These are phyloP conservation scores for Meripilus lineatus DNA, from an alignment of 1,284 basidiomycete genomes.

Conservation along the genomic window DNA sequence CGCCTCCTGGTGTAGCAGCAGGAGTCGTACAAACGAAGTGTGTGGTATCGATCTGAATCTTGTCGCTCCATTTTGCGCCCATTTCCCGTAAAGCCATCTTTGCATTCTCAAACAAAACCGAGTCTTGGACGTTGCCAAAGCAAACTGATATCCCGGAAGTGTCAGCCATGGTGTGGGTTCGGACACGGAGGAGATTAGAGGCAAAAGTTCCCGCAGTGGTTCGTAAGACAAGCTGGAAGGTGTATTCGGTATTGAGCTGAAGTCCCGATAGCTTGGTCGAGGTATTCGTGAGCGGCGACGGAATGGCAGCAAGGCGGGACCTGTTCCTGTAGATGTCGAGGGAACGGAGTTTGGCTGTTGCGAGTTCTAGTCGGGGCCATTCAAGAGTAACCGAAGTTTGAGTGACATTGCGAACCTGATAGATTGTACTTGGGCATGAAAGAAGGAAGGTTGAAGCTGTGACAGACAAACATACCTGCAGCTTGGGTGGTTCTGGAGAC, in stretches of 20 bases:
- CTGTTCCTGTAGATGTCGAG: conserved; percentile 91
- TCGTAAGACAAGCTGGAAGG: conserved; percentile 87
- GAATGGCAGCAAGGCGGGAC: conserved; percentile 81
- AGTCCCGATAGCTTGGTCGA: conserved; percentile 90
- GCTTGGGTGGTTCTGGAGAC: conserved; percentile 68
- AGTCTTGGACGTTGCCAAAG: conserved; percentile 84
- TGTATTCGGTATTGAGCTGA: conserved; percentile 83
- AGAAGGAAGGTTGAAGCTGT: neutral
- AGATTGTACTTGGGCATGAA: conserved; percentile 6
- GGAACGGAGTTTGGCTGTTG: conserved; percentile 78
- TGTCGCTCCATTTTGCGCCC: conserved; percentile 84
- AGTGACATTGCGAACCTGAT: conserved; percentile 84
- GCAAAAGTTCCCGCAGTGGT: conserved; percentile 88
- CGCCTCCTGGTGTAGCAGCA: conserved; percentile 57
- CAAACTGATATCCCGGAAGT: conserved; percentile 91
- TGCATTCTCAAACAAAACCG: conserved; percentile 69
- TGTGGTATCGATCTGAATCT: conserved; percentile 94
- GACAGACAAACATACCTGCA: conserved; percentile 45
- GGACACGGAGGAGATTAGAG: conserved; percentile 76
- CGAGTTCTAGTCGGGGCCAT: conserved; percentile 85
- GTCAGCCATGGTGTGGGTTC: conserved; percentile 91
- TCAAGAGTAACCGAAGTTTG: conserved; percentile 93
- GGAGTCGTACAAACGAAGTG: conserved; percentile 95
- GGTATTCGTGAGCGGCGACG: conserved; percentile 75
- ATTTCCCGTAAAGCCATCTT: conserved; percentile 78